Evolutionary conservation across 257 asterid species (phyloP), one percentile per base, ranked within the genome.

Genomic region (Lantana camara): DNA sequence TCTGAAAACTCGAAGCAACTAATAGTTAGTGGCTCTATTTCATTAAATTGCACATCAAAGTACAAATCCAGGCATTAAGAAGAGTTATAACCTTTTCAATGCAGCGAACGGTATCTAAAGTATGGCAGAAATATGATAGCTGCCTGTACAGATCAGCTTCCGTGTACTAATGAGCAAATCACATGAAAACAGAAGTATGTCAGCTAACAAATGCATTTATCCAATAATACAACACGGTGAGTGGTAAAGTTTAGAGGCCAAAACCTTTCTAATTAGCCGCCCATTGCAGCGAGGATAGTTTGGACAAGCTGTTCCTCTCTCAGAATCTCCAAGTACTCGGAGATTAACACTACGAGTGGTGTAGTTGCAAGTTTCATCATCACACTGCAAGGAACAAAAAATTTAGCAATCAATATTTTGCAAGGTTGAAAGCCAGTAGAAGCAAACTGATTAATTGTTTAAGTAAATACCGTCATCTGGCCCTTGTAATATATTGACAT

Each of bases 321-420:
- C 86, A 1, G 85, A 80, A 58, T 88, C 96, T 17, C 96, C 96
- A 27, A 90, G 62, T 45, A 79, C 83, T 56, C 93, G 88, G 66
- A 88, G 85, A 68, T 83, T 94, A 78, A 90, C 79, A 69, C 95
- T 75, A 32, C 93, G 96, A 11, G 95, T 76, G 11, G 82, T 75
- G 79, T 79, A 90, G 56, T 86, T 85, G 89, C 99, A 94, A 12
- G 95, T 90, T 81, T 94, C 99, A 17, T 94, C 99, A 35, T 94
- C 97, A 29, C 97, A 94, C 99, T 94, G 86, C 30, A 60, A 73
- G 37, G 20, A 64, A 60, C 12, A 42, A 52, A 42, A 52, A 38
- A 30, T 20, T 49, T 42, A 60, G 69, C 1, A 17, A 55, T 48
- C 65, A 15, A 71, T 60, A n/a, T 14, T 13, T 38, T 41, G 47